Percentiles rank a stretch among this genome's conserved stretches.
Evolutionary conservation across 306 rosid species (phyloP).

Genomic region (Pterocarpus santalinus): DNA sequence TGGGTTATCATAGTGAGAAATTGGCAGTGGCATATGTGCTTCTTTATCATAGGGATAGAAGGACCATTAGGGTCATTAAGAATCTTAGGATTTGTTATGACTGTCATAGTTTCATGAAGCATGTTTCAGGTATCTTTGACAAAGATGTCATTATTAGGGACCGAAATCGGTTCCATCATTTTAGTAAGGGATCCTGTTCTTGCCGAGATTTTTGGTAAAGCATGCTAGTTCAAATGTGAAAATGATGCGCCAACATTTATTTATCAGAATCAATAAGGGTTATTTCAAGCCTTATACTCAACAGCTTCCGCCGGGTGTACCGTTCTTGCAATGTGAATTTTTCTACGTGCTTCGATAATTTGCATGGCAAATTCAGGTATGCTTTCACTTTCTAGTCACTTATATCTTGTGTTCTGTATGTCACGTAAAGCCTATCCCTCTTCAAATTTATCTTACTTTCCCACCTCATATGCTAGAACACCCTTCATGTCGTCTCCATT

Average conservation of each 20-base stretch:
- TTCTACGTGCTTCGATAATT: neutral
- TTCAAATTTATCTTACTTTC: neutral
- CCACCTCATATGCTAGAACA: neutral
- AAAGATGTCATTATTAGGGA: constrained; percentile 58
- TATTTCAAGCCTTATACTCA: neutral
- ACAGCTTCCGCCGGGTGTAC: neutral
- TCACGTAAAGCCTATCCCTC: neutral
- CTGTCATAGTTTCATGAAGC: constrained; percentile 75
- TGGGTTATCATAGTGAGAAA: constrained; percentile 73
- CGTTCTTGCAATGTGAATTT: neutral
- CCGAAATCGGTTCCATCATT: constrained; percentile 67
- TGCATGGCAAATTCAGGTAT: neutral
- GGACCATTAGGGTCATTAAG: constrained; percentile 64
- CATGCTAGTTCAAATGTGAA: constrained; percentile 31
- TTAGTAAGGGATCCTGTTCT: constrained; percentile 65
- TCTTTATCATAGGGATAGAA: constrained; percentile 59
- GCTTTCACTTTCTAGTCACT: neutral
- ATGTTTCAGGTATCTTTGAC: constrained; percentile 55
- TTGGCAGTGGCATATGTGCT: constrained; percentile 68
- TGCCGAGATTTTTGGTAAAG: constrained; percentile 67
- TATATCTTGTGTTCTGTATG: neutral
- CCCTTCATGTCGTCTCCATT: too few species aligned
- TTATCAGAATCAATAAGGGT: constrained; percentile 7
- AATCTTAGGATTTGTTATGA: constrained; percentile 70
- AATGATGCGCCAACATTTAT: constrained; percentile 19